Percentiles rank a stretch among this genome's conserved stretches.
Conservation (phyloP, 2,329 filamentous ascomycete genomes). For the Fusarium sororula region DNA sequence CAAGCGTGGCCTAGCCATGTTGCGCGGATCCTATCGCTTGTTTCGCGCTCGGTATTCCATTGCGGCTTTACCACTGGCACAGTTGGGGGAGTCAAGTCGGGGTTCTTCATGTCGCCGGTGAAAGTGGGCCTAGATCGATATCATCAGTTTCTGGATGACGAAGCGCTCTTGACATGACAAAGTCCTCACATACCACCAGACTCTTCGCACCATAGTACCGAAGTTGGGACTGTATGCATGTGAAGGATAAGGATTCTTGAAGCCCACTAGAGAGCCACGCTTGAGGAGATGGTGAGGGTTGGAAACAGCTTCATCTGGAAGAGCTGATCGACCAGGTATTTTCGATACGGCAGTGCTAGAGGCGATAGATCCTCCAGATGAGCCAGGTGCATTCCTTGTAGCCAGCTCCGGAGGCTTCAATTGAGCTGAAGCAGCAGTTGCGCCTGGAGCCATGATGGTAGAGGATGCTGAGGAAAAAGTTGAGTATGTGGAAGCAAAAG, state of each 20-base stretch:
- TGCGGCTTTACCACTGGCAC: slow-evolving; percentile 72
- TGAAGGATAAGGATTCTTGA: slow-evolving; percentile 63
- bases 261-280: slow-evolving; percentile 53
- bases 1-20: slow-evolving; percentile 97
- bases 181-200: slow-evolving; percentile 48
- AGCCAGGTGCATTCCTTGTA: slow-evolving; percentile 6
- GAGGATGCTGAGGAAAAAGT: slow-evolving; percentile 19
- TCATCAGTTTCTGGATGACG: slow-evolving; percentile 14
- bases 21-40: slow-evolving; percentile 71
- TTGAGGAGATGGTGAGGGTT: slow-evolving; percentile 60
- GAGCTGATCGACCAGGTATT: slow-evolving; percentile 46
- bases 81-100: slow-evolving; percentile 71
- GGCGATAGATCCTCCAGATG: slow-evolving; percentile 7
- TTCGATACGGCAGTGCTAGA: slow-evolving; percentile 47
- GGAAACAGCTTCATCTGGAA: slow-evolving; percentile 54
- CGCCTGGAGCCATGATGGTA: slow-evolving; percentile 31
- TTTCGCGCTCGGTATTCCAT: slow-evolving; percentile 70
- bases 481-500: slow-evolving; percentile 12
- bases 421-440: slow-evolving; percentile 20
- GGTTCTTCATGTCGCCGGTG: slow-evolving; percentile 54
- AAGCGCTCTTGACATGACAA: background rate
- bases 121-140: slow-evolving; percentile 47
- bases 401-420: slow-evolving; percentile 31
- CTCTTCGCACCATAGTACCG: slow-evolving; percentile 41
- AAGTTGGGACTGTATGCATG: slow-evolving; percentile 42